Evolutionary conservation across 2,329 filamentous ascomycete genomes (phyloP), one percentile per base, ranked within the genome.

Genomic region (Diaporthe citri): DNA sequence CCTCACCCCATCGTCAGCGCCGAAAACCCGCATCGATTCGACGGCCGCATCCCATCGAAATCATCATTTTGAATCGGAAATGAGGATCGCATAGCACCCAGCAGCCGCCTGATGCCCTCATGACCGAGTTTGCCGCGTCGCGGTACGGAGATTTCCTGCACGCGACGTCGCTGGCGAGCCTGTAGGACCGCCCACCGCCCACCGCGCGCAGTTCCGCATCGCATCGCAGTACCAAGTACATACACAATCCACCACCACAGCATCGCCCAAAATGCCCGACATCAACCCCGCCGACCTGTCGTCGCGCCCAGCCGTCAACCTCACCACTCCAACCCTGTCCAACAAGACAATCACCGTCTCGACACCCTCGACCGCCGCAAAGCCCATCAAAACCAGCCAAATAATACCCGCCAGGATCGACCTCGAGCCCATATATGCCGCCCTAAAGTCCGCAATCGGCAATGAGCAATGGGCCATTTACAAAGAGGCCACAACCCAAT

Each of bases 271-370:
- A 78, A 93, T 93, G 91, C 91, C 91, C 80, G 91, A 93, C 85
- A 93, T 93, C 85, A 91, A 93, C 86, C 91, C 91, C 80, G 90
- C 91, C 86, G 91, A 91, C 78, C 84, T 93, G 80, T 92, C 64
- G 64, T 69, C 90, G 87, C 90, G 91, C 80, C 89, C 90, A 76
- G 84, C 90, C 64, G 82, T 88, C 82, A 88, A 85, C 82, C 86
- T 91, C 73, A 87, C 90, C 60, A 92, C 91, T 7, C 90, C 91
- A 75, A 86, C 90, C 55, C 83, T 93, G 74, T 84, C 89, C 75
- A 86, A 85, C 59, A 92, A 92, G 81, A 86, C 89, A 69, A 87
- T 92, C 78, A 87, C 87, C 59, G 86, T 90, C 73, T 87, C 88
- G 52, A 85, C 87, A 2, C 84, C 88, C 2, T 75, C 75, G 12